Evolutionary conservation across 164 flowering plant genomes (phyloP), one percentile per base, ranked within the genome.

Genomic region (Taxillus chinensis): DNA sequence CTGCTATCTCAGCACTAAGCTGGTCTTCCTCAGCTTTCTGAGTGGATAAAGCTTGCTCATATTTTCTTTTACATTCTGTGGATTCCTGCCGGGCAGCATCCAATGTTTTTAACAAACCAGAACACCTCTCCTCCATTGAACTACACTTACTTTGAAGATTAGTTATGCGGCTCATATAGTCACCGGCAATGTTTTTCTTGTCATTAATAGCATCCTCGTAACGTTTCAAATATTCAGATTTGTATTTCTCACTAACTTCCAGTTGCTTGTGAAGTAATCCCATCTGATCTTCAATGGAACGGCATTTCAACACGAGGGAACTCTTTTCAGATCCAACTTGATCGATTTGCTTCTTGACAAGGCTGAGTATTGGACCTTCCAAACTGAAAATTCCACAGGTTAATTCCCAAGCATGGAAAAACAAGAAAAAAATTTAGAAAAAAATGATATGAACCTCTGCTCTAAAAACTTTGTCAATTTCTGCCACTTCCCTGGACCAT

Each of bases 401-500:
- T 5, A 55, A 55, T 5, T 1, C 13, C 38, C n/a, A 17, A 0
- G 12, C 16, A n/a, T 5, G 40, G 3, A n/a, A 17, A 8, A n/a
- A 8, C 5, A 53, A 7, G 5, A 9, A n/a, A 8, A 8, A n/a
- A 17, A 7, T 2, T 27, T 48, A 15, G 17, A 68, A 39, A 40
- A 55, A 3, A 14, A 13, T 39, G 9, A 59, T 39, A 55, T 73
- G 64, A 67, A 95, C 99, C 98, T 89, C 70, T 85, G 92, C 61
- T 80, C 90, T 41, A 92, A 77, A 71, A 91, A 95, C 48, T 60
- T 52, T 52, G 85, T 71, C 70, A 88, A 55, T 73, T 84, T 95
- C 63, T 73, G 83, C 98, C 98, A 91, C 70, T 91, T 95, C 59
- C 82, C 90, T 51, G 99, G 96, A 75, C 99, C 99, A 71, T 87